A percentile compares a stretch with the other conserved stretches of the same genome.
Conservation (phyloP, 345 rosid genomes). For the Sisymbrium irio region DNA sequence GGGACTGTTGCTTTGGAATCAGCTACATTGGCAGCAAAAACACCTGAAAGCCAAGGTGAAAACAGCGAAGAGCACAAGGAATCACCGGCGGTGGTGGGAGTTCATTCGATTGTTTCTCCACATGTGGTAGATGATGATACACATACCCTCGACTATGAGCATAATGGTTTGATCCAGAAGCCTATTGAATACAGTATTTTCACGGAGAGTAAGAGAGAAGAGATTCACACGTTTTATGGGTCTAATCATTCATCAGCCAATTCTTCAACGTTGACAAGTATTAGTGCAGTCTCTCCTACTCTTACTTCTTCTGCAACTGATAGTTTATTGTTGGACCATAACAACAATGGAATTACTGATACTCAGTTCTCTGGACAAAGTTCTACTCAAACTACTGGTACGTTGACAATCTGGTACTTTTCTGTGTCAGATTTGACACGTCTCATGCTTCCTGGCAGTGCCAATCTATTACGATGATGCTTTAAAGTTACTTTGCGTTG, state of each 20-base stretch:
- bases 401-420: constrained; percentile 24
- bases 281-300: constrained; percentile 42
- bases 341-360: constrained; percentile 31
- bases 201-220: constrained; percentile 51
- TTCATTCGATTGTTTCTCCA: constrained; percentile 33
- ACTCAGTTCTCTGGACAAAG: constrained; percentile 34
- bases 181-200: constrained; percentile 30
- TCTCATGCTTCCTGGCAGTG: constrained; percentile 2
- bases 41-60: constrained; percentile 31
- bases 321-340: constrained; percentile 44
- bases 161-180: constrained; percentile 22
- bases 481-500: constrained; percentile 25
- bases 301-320: constrained; percentile 39
- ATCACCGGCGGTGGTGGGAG: constrained; percentile 21
- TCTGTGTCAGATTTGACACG: background rate
- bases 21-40: constrained; percentile 30
- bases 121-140: constrained; percentile 32
- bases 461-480: constrained; percentile 17
- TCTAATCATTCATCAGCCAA: constrained; percentile 37
- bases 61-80: constrained; percentile 27
- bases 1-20: constrained; percentile 44
- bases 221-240: constrained; percentile 57
- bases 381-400: constrained; percentile 52
- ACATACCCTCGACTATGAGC: constrained; percentile 23
- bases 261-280: constrained; percentile 36